These are phyloP conservation scores for Dillenia turbinata DNA, from an alignment of 164 flowering plant species.

Conservation along the genomic window DNA sequence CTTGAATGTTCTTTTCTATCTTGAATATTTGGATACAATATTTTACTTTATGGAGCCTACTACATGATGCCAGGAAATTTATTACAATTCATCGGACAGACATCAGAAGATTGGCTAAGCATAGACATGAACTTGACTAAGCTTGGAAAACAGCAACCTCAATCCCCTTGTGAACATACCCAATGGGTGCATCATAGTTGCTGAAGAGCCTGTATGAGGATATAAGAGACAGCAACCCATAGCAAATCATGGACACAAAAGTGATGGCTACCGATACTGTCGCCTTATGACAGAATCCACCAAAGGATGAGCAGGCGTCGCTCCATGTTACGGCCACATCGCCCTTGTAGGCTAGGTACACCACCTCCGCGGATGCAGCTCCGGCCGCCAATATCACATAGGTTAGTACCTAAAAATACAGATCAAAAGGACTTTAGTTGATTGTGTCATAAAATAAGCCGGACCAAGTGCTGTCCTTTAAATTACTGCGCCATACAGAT, in stretches of 20 bases:
- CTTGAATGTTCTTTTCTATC: too few species aligned
- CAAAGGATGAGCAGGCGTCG: constrained; percentile 48
- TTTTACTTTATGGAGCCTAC: too few species aligned
- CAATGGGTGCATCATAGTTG: constrained; percentile 56
- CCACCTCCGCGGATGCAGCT: constrained; percentile 59
- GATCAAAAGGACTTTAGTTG: not conserved
- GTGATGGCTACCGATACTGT: constrained; percentile 59
- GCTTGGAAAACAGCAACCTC: constrained; percentile 26
- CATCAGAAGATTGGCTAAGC: too few species aligned
- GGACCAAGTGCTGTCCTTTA: too few species aligned
- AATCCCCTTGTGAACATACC: constrained; percentile 19
- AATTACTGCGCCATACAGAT: too few species aligned
- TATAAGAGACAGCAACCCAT: constrained; percentile 56
- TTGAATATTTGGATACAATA: too few species aligned
- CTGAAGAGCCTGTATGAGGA: constrained; percentile 87
- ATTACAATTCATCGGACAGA: too few species aligned
- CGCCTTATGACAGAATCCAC: constrained; percentile 57
- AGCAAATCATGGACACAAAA: constrained; percentile 44
- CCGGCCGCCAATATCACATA: constrained; percentile 75
- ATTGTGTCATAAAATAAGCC: too few species aligned
- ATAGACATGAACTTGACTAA: not conserved
- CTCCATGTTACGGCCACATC: constrained; percentile 66
- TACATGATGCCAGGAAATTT: too few species aligned
- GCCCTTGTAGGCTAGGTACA: constrained; percentile 68
- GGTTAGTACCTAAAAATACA: constrained; percentile 47